Conservation (phyloP, 805 yeast species). For the Yamadazyma takamatsuzukensis region DNA sequence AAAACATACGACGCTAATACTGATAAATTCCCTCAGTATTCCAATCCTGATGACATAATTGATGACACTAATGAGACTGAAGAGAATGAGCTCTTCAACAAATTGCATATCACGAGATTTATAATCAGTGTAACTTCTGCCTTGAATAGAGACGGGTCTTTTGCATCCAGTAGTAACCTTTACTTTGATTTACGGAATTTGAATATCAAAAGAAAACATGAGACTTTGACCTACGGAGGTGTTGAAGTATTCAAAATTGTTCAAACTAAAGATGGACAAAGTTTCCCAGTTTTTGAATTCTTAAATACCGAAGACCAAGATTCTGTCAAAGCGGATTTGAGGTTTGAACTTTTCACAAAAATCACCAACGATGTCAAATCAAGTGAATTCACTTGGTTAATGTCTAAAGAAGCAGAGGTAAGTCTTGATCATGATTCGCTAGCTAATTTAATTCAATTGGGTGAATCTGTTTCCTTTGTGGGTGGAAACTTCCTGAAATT, state of each 20-base stretch:
- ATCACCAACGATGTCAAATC: constrained; percentile 9
- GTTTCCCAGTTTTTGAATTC: constrained; percentile 24
- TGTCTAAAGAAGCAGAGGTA: constrained; percentile 10
- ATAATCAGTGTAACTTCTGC: constrained; percentile 47
- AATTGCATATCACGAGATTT: constrained; percentile 34
- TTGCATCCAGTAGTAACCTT: constrained; percentile 29
- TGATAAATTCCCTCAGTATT: constrained; percentile 23
- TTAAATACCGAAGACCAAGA: constrained; percentile 5
- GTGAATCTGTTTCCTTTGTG: constrained; percentile 1
- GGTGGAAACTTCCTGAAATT: background rate
- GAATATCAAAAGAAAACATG: constrained; percentile 41
- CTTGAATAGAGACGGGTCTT: constrained; percentile 35
- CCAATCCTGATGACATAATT: constrained; percentile 10
- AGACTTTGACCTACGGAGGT: constrained; percentile 46
- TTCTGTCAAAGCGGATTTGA: constrained; percentile 41
- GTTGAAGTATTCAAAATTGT: constrained; percentile 30
- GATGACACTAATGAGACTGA: constrained; percentile 12
- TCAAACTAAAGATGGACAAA: constrained; percentile 15
- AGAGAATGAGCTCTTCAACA: constrained; percentile 28
- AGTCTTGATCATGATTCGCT: constrained; percentile 7
- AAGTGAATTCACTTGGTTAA: constrained; percentile 10
- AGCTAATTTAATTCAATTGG: constrained; percentile 3
- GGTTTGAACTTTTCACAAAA: constrained; percentile 45
- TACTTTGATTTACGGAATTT: constrained; percentile 24
- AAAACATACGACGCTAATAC: constrained; percentile 4